These are phyloP conservation scores for Erodium maritimum DNA, from an alignment of 345 rosid genomes.

Conservation along the genomic window DNA sequence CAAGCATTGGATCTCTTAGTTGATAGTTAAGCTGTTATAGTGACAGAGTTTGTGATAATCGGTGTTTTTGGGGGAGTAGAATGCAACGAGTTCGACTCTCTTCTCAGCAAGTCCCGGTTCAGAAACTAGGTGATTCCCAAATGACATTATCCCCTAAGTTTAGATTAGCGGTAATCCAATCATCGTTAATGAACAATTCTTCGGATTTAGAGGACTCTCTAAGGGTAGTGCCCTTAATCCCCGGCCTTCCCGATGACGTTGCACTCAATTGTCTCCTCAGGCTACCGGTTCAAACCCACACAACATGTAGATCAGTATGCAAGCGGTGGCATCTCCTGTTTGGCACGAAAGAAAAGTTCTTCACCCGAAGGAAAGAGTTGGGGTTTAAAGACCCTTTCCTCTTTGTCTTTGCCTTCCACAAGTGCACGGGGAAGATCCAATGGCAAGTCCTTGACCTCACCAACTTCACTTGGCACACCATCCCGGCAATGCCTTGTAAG, in stretches of 20 bases:
- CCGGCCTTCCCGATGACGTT: slow-evolving; percentile 84
- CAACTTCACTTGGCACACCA: slow-evolving; percentile 66
- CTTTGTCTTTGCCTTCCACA: slow-evolving; percentile 60
- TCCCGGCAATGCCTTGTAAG: slow-evolving; percentile 75
- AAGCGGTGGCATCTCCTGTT: slow-evolving; percentile 71
- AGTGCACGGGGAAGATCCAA: slow-evolving; percentile 62
- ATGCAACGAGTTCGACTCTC: slow-evolving; percentile 80
- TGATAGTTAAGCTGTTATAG: neutral
- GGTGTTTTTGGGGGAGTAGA: slow-evolving; percentile 11
- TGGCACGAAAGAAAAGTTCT: slow-evolving; percentile 56
- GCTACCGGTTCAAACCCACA: slow-evolving; percentile 58
- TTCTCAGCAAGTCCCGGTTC: slow-evolving; percentile 56
- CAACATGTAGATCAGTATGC: slow-evolving; percentile 53
- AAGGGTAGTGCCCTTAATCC: slow-evolving; percentile 47
- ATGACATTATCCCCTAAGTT: slow-evolving; percentile 67
- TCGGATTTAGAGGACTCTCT: slow-evolving; percentile 38
- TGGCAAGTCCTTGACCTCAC: slow-evolving; percentile 77
- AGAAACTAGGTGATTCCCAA: slow-evolving; percentile 69
- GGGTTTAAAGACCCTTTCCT: slow-evolving; percentile 82
- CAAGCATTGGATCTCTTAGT: slow-evolving; percentile 1
- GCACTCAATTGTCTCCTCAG: slow-evolving; percentile 70
- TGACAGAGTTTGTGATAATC: neutral
- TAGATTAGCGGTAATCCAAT: slow-evolving; percentile 45
- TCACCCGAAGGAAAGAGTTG: slow-evolving; percentile 49
- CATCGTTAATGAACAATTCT: slow-evolving; percentile 38